Conservation (phyloP, 2,329 filamentous ascomycete species). For the Talaromyces sp. region DNA sequence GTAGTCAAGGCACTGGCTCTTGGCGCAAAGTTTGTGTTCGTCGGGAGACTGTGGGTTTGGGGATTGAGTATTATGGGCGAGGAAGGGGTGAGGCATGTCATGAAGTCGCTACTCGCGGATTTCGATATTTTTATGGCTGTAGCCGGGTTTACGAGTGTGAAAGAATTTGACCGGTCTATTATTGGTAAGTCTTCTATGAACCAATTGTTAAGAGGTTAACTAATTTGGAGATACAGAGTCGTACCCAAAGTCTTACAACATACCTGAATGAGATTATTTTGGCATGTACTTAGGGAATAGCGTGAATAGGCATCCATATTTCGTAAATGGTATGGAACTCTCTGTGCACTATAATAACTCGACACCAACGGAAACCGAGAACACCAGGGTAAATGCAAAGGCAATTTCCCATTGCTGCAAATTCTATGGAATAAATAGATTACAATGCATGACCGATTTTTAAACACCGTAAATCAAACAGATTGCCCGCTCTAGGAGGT, state of each 20-base stretch:
- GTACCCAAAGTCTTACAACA: slow-evolving; percentile 39
- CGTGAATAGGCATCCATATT: background rate
- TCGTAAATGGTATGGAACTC: background rate
- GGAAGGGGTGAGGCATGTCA: slow-evolving; percentile 59
- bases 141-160: slow-evolving; percentile 53
- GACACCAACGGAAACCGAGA: background rate
- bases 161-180: slow-evolving; percentile 49
- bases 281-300: background rate
- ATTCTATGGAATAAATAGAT: slow-evolving; percentile 7
- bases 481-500: background rate
- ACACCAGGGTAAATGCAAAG: background rate
- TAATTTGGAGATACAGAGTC: slow-evolving; percentile 30
- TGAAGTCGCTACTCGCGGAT: slow-evolving; percentile 60
- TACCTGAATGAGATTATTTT: background rate
- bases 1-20: slow-evolving; percentile 61
- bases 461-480: background rate
- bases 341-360: background rate
- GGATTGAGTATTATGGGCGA: slow-evolving; percentile 60
- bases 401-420: background rate
- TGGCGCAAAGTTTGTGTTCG: slow-evolving; percentile 61
- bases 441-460: slow-evolving; percentile 6
- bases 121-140: slow-evolving; percentile 62
- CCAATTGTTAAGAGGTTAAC: background rate
- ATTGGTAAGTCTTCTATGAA: slow-evolving; percentile 26
- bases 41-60: slow-evolving; percentile 61